These are phyloP conservation scores for Amanita rubescens DNA, from an alignment of 768 basidiomycete genomes.

Conservation along the genomic window DNA sequence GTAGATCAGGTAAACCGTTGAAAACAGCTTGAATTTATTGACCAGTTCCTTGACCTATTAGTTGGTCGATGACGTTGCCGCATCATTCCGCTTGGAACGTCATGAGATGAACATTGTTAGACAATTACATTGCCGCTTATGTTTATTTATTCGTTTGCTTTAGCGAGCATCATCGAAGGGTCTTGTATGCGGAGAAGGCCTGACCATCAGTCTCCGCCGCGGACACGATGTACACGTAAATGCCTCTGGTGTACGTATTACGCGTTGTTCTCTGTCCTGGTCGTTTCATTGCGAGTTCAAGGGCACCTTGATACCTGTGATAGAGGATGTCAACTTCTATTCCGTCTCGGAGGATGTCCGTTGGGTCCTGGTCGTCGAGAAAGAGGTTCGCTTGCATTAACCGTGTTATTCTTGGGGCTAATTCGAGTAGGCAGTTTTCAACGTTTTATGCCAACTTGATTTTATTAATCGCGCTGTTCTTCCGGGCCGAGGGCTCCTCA, in stretches of 20 bases:
- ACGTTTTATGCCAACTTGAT: conserved; percentile 61
- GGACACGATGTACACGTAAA: conserved; percentile 45
- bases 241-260: conserved; percentile 51
- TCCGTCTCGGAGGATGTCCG: conserved; percentile 43
- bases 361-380: conserved; percentile 90
- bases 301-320: conserved; percentile 72
- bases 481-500: conserved; percentile 61
- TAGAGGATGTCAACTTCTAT: conserved; percentile 63
- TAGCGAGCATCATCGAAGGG: conserved; percentile 93
- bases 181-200: conserved; percentile 62
- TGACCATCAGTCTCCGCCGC: conserved; percentile 48
- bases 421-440: conserved; percentile 81
- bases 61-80: conserved; percentile 88
- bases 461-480: conserved; percentile 42
- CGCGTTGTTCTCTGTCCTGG: not conserved
- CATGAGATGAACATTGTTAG: conserved; percentile 76
- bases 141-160: not conserved
- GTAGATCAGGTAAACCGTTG: conserved; percentile 58
- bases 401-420: not conserved
- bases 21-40: not conserved
- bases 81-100: conserved; percentile 67
- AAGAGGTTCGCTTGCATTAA: conserved; percentile 54
- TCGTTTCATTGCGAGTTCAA: conserved; percentile 20
- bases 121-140: conserved; percentile 10
- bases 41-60: conserved; percentile 21